Base-by-base conservation (phyloP, 2,329 filamentous ascomycete genomes). In the Fusarium humuli region DNA sequence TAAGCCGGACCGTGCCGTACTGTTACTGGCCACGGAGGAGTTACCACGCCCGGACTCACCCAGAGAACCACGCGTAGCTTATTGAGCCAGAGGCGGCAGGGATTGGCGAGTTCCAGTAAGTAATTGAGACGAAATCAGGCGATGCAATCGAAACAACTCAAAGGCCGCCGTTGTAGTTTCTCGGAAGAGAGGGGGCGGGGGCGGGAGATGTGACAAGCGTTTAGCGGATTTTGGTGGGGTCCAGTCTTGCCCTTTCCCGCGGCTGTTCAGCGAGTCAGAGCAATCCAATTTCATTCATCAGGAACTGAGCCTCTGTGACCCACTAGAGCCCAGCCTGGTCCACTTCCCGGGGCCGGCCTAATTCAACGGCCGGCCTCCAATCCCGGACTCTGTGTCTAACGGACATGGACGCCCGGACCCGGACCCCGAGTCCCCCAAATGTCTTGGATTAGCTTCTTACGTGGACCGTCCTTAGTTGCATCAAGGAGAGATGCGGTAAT, bases 131-230 rank as follows among this genome's bases (percentile, higher is more conserved):
- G 34, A 53, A 41, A 16, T 53, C 49, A 29, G 34, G n/a, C 54
- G 63, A 71, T 54, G 54, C 53, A 55, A 65, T 68, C 63, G 50
- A 70, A 50, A 67, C 67, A 67, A 67, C 23, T 45, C 54, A 37
- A 53, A 40, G 27, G 57, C 57, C 46, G 57, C 57, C 42, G 67
- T 70, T 67, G 57, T 37, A 34, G 48, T 53, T 65, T 46, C 37
- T 70, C 67, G 67, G 67, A 70, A 70, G 57, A 48, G 67, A 63
- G 67, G 66, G 67, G 67, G 65, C 44, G 65, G 61, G 55, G 65
- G 60, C 29, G 65, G 64, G 45, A 45, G 64, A 68, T 64, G 64
- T 52, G 57, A 48, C 58, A 64, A 57, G 61, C 50, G 59, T 58
- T 37, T 53, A 20, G 40, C 44, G 27, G 48, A 58, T 53, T 49